Base-by-base conservation (phyloP, 208 protist species). In the Porcisia deanei region DNA sequence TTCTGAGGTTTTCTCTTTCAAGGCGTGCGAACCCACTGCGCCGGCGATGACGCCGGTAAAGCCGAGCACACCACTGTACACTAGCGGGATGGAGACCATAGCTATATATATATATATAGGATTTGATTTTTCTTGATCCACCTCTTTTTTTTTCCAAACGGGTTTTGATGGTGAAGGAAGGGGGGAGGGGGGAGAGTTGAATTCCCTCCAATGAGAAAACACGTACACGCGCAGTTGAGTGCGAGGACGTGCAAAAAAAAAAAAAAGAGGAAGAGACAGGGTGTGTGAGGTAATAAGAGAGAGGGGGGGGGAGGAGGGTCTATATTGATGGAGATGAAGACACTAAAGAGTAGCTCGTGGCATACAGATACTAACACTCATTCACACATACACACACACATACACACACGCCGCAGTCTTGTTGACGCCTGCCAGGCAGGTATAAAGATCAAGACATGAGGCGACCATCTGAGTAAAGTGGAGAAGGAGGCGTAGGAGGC, bases 11-110 rank as follows among this genome's bases (percentile, higher is more conserved):
- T 74, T 78, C 65, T 61, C 75, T 34, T 63, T 75, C 14, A 90
- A 75, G 37, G 60, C 76, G 67, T 90, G 86, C 16, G 83, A 75
- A 64, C 73, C 83, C 39, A 85, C 75, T 8, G 86, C 86, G 34
- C 82, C 86, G 22, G 79, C 65, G 37, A 83, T 80, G 25, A 85
- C 76, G 25, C 80, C 78, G 25, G 85, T 83, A 47, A 77, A 45
- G 66, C 85, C 85, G 43, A 86, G 67, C 57, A 85, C 45, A 54
- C 85, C 79, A 22, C 74, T 87, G 70, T 75, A 67, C 37, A 75
- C 3, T 54, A 84, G 71, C 14, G 77, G 64, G 18, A 66, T 47
- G 63, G 60, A 71, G 37, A 74, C 67, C 75, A 75, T 84, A 57
- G 57, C n/a, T 61, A 14, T 34, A 22, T 61, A 34, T 61, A 34